Conservation (phyloP, 257 asterid species). For the Linderniella brevidens region DNA sequence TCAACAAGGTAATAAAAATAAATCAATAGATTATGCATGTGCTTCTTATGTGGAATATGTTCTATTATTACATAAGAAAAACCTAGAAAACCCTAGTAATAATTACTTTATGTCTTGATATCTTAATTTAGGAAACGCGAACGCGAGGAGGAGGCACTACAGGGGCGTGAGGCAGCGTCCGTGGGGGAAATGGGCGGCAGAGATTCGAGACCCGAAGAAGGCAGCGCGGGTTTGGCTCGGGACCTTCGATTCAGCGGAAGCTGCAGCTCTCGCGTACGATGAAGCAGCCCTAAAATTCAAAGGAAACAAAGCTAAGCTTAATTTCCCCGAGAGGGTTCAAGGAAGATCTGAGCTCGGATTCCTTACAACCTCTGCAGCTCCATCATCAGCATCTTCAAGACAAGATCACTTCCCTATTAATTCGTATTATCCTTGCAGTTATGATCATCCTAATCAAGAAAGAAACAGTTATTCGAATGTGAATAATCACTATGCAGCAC, state of each 20-base stretch:
- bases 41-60: no score
- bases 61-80: no score
- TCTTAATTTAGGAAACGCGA: background rate
- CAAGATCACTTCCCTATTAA: no score
- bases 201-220: conserved; percentile 67
- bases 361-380: conserved; percentile 1
- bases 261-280: conserved; percentile 71
- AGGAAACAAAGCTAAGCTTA: conserved; percentile 80
- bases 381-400: background rate
- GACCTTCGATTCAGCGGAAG: conserved; percentile 61
- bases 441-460: no score
- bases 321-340: conserved; percentile 75
- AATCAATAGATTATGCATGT: no score
- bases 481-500: no score
- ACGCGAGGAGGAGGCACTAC: conserved; percentile 41
- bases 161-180: conserved; percentile 82
- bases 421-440: no score
- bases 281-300: conserved; percentile 75
- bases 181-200: conserved; percentile 94
- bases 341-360: conserved; percentile 22
- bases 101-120: no score
- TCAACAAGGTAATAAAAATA: no score
- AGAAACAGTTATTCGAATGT: no score
- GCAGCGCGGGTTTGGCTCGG: conserved; percentile 87
- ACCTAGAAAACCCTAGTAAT: no score